Evolutionary conservation across 1,284 basidiomycete species (phyloP).

Genomic region (Malassezia yamatoensis): DNA sequence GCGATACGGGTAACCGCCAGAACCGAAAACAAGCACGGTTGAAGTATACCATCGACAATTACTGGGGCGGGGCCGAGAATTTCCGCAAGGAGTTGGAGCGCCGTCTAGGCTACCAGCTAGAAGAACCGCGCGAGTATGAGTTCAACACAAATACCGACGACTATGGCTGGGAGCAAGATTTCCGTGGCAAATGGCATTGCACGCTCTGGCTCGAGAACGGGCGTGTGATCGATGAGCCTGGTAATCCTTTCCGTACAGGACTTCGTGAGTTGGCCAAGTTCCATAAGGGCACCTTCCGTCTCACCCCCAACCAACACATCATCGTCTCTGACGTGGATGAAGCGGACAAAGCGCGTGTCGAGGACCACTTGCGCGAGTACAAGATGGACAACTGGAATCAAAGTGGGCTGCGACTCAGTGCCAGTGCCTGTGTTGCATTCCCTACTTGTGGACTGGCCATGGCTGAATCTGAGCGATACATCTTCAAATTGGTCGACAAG

Average conservation of each 20-base stretch:
- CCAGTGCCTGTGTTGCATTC: slow-evolving; percentile 77
- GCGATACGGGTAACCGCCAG: slow-evolving; percentile 87
- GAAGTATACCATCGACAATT: slow-evolving; percentile 90
- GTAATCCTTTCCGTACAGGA: slow-evolving; percentile 81
- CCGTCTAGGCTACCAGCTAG: slow-evolving; percentile 68
- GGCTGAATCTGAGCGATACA: slow-evolving; percentile 87
- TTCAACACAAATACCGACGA: slow-evolving; percentile 88
- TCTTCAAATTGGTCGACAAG: slow-evolving; percentile 89
- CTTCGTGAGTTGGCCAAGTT: slow-evolving; percentile 82
- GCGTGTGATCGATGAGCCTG: slow-evolving; percentile 83
- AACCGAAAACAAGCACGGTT: slow-evolving; percentile 54
- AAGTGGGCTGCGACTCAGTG: slow-evolving; percentile 62
- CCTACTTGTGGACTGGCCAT: slow-evolving; percentile 87
- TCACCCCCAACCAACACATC: slow-evolving; percentile 81
- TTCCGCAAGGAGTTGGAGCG: slow-evolving; percentile 82
- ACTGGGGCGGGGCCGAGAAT: slow-evolving; percentile 57
- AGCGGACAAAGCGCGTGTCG: slow-evolving; percentile 60
- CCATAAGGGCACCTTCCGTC: slow-evolving; percentile 83
- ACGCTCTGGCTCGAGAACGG: slow-evolving; percentile 96
- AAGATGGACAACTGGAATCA: slow-evolving; percentile 80
- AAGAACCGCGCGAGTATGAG: slow-evolving; percentile 60
- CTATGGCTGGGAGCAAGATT: slow-evolving; percentile 81
- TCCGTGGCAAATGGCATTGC: slow-evolving; percentile 82
- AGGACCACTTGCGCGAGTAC: slow-evolving; percentile 70
- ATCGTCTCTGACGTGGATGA: slow-evolving; percentile 70